Evolutionary conservation across 306 rosid genomes (phyloP).

Genomic region (Elaeagnus macrophylla): DNA sequence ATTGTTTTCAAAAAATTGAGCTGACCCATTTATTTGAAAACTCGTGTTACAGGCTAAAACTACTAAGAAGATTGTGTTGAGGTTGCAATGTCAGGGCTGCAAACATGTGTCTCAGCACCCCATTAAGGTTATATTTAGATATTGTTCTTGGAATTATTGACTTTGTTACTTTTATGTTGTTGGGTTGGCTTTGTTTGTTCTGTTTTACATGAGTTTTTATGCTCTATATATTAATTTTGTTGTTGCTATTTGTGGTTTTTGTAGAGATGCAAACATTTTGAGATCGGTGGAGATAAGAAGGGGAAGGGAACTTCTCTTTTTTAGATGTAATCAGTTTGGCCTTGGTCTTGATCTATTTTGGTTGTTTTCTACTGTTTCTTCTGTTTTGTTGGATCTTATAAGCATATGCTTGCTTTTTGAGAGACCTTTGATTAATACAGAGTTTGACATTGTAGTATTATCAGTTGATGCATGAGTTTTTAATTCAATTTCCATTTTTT

Average conservation of each 20-base stretch:
- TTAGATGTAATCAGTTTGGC: slow-evolving; percentile 2
- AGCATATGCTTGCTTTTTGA: background rate
- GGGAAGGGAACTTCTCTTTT: slow-evolving; percentile 42
- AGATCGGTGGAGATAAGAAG: slow-evolving; percentile 39
- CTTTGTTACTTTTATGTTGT: too few relatives aligned
- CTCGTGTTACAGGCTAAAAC: slow-evolving; percentile 30
- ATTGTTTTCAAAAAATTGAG: background rate
- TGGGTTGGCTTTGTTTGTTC: too few relatives aligned
- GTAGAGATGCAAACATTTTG: slow-evolving; percentile 48
- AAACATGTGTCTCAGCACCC: slow-evolving; percentile 43
- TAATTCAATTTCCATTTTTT: too few relatives aligned
- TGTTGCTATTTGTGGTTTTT: background rate
- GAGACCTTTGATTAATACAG: background rate
- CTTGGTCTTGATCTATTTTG: too few relatives aligned
- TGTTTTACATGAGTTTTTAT: too few relatives aligned
- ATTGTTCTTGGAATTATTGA: background rate
- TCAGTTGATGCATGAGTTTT: too few relatives aligned
- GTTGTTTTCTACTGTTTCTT: background rate
- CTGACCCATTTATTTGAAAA: background rate
- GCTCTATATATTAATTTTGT: too few relatives aligned
- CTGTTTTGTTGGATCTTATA: slow-evolving; percentile 11
- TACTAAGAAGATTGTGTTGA: slow-evolving; percentile 43
- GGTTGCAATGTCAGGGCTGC: slow-evolving; percentile 44
- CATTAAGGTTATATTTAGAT: slow-evolving; percentile 39
- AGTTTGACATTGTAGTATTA: background rate